A percentile compares a stretch with the other conserved stretches of the same genome.
Conservation (phyloP, 73 alveolate genomes). For the Durusdinium trenchii region DNA sequence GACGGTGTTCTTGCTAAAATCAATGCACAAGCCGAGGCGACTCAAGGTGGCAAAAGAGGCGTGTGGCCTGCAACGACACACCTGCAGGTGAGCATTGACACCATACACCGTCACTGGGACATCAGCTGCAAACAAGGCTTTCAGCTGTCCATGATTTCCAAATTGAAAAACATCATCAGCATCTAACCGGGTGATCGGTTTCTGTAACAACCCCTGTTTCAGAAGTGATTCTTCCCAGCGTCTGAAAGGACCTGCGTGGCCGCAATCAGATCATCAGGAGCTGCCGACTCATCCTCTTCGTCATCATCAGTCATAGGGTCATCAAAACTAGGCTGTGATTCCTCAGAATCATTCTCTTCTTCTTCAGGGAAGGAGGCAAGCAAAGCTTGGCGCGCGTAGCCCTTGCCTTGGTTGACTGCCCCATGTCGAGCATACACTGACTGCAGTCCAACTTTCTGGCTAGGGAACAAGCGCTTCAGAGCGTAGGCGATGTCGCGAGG, state of each 20-base stretch:
- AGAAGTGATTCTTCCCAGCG: neutral
- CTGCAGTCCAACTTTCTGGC: neutral
- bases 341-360: neutral
- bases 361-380: neutral
- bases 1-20: neutral
- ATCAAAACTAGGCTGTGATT: neutral
- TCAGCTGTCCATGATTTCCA: conserved; percentile 29
- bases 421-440: neutral
- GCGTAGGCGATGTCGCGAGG: conserved; percentile 9
- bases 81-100: neutral
- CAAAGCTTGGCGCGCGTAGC: neutral
- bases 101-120: conserved; percentile 10
- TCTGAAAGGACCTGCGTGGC: neutral
- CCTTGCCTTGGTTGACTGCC: neutral
- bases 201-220: neutral
- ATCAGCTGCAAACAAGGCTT: neutral
- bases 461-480: neutral
- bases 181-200: neutral
- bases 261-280: neutral
- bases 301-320: neutral
- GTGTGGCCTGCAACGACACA: neutral
- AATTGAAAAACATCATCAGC: neutral
- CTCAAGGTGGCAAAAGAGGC: neutral
- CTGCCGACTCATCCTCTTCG: neutral
- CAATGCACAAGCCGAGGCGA: neutral